Base-by-base conservation (phyloP, 2,329 filamentous ascomycete species). In the Fusarium penzigii region DNA sequence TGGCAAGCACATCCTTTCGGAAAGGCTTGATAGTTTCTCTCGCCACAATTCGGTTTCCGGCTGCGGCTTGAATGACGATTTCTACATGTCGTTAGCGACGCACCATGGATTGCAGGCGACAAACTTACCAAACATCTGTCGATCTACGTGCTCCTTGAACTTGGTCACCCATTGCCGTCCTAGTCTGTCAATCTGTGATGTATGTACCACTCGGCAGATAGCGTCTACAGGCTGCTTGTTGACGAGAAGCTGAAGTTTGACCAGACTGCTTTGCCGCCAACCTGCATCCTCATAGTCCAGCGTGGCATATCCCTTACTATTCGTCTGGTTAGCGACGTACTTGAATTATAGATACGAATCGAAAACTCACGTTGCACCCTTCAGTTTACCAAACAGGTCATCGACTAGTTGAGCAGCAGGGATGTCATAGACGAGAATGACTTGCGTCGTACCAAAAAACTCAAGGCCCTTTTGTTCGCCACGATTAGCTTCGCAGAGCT, bases 281-380 rank as follows among this genome's bases (percentile, higher is more conserved):
- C 90, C 93, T 1, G 92, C 88, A 64, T 99, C 94, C 74, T 99
- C 94, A 69, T 99, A 99, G 71, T 99, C 94, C 6, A 99, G 82
- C 36, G 89, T 94, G 0, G 94, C 94, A 65, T 99, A 99, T 11
- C 94, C 94, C 70, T 96, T 97, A 2, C 74, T 75, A 46, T 48
- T 17, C 14, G 2, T 20, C n/a, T 8, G 20, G 34, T 59, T 13
- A 58, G 44, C 10, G 34, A 17, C 17, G 7, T 16, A 11, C 3
- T 20, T 40, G 13, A 17, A 25, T 6, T 14, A 2, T 1, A 6
- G 16, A 3, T 12, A 1, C 3, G 8, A 40, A 9, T 2, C 13
- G 8, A 12, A 8, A n/a, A 10, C 72, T 53, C 67, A 77, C 48
- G 92, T 97, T 0, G 85, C 83, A 38, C 92, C 90, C 71, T 99